Evolutionary conservation across 208 protist species (phyloP).

Genomic region (Trypanosoma lewisi): DNA sequence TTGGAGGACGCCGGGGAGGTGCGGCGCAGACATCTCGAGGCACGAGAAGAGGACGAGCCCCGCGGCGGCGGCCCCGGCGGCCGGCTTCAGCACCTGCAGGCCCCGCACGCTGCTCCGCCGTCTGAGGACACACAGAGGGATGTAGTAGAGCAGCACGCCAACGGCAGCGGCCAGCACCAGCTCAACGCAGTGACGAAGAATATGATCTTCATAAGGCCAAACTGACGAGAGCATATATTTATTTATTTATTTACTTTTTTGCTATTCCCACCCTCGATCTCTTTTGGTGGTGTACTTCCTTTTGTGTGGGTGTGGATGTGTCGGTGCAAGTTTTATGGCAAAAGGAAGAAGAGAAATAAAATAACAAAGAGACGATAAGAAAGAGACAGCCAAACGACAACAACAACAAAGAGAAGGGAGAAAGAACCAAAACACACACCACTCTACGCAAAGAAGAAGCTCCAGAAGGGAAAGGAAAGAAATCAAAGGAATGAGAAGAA

Average conservation of each 20-base stretch:
- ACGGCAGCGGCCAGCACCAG: constrained; percentile 9
- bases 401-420: neutral
- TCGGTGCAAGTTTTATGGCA: neutral
- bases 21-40: constrained; percentile 7
- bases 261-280: no score
- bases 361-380: neutral
- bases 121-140: constrained; percentile 1
- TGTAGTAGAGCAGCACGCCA: constrained; percentile 15
- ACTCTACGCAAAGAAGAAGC: no score
- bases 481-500: no score
- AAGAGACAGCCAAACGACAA: neutral
- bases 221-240: neutral
- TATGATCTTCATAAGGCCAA: neutral
- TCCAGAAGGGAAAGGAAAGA: no score
- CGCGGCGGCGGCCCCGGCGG: constrained; percentile 4
- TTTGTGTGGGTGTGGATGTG: no score
- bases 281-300: no score
- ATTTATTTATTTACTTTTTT: no score
- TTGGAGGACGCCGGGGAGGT: neutral
- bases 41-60: constrained; percentile 14
- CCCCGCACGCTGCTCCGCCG: neutral
- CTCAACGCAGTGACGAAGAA: constrained; percentile 8
- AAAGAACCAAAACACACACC: neutral
- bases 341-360: neutral
- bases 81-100: constrained; percentile 6